Base-by-base conservation (phyloP, 2,329 filamentous ascomycete species). In the Colletotrichum sp. region DNA sequence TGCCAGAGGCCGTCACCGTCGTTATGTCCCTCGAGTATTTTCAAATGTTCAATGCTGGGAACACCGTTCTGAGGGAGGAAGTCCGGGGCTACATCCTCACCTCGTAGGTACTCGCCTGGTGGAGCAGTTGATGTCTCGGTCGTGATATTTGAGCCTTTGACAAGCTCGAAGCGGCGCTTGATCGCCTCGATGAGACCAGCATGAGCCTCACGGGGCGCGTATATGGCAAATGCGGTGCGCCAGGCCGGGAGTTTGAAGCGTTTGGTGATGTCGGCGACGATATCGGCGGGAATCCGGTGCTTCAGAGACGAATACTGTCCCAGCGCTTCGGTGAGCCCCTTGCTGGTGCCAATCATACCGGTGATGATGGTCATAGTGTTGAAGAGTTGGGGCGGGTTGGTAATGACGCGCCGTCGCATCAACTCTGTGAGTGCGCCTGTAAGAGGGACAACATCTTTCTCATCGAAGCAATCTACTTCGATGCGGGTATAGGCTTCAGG, bases 311-410 rank as follows among this genome's bases (percentile, higher is more conserved):
- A 24, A 24, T 26, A 12, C n/a, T 8, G 15, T 16, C 62, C 62
- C 18, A 65, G 32, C 10, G 34, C 34, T 30, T 65, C 24, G 12
- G 32, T 21, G 13, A 65, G 7, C 13, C n/a, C 62, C 5, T 65
- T 39, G 32, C 15, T 44, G 34, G 34, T 18, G 12, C 26, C 21
- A 2, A 36, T 70, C 55, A 76, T 30, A 5, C 63, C 39, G 39
- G 72, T 52, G 21, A 77, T 39, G 79, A 83, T n/a, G 79, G 79
- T 68, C 72, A 85, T 83, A 1, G 84, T 80, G 16, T 79, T 5
- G 84, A 84, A 49, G 26, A 66, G 34, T 18, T 66, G 63, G 0
- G 85, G 85, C 1, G 86, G 84, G 63, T 87, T 87, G 44, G 85
- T 84, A 18, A 88, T 76, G 5, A 86, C 73, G 9, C 70, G 57